Base-by-base conservation (phyloP, 83 land plant species). In the Thuja plicata region DNA sequence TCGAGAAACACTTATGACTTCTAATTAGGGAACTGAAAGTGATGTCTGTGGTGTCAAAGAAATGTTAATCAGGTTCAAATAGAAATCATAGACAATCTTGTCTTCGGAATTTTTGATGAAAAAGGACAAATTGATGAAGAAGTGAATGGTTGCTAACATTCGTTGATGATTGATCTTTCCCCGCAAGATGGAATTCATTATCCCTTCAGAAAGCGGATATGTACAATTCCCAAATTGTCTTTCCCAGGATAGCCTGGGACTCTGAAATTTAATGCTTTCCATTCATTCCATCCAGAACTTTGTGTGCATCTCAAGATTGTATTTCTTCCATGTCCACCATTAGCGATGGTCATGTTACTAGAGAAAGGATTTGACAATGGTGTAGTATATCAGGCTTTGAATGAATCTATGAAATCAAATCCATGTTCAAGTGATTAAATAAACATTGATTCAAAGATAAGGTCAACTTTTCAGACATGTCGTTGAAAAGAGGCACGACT, bases 231-330 rank as follows among this genome's bases (percentile, higher is more conserved):
- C 50, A 81, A 40, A 81, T 81, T 81, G 50, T 19, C 11, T 10
- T 19, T 81, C 17, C 84, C 48, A 37, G 21, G 9, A 45, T 48
- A 81, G 41, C 50, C 27, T 45, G 45, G 84, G 35, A 41, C 50
- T 40, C n/a, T 81, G 8, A 46, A 81, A 13, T 81, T 81, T 45
- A 41, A 81, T n/a, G 84, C 84, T 81, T 81, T 19, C 16, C 84
- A 81, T 27, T 81, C 84, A 81, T 40, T 81, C 84, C 84, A 81
- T 81, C 84, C 84, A 16, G 48, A 81, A 27, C 84, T 81, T 40
- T 0, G 2, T 16, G 84, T 41, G 21, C 24, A 19, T 32, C 16
- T 81, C 3, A 81, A 41, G 86, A 46, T 84, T 84, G 57, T 13
- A 19, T 32, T 84, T 32, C 12, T 48, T 48, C 60, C 86, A n/a